Evolutionary conservation across 73 alveolate species (phyloP).

Genomic region (Loxodes magnus): DNA sequence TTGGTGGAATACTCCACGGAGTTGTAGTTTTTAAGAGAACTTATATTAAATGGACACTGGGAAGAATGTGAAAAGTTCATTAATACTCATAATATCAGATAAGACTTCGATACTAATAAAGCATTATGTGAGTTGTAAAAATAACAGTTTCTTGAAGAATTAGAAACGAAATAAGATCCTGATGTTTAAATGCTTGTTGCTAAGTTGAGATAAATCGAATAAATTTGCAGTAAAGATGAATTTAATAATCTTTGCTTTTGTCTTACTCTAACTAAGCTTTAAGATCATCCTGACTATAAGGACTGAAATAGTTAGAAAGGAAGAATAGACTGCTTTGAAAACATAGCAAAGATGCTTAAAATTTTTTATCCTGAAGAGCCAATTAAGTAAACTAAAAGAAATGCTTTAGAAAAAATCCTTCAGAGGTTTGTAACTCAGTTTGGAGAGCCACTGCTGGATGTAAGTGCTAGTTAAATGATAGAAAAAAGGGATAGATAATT

Average conservation of each 20-base stretch:
- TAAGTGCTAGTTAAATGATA: not conserved
- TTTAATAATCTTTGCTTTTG: slow-evolving; percentile 56
- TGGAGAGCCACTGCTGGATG: no score
- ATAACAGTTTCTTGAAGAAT: slow-evolving; percentile 77
- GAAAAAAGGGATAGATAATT: not conserved
- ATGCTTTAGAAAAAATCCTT: slow-evolving; percentile 1
- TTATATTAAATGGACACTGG: slow-evolving; percentile 83
- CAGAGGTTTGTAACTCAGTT: not conserved
- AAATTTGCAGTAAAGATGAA: slow-evolving; percentile 44
- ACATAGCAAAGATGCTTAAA: slow-evolving; percentile 8
- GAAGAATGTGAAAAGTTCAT: slow-evolving; percentile 77
- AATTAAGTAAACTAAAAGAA: not conserved
- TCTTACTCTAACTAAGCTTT: slow-evolving; percentile 34
- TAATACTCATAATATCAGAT: slow-evolving; percentile 54
- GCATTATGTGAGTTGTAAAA: slow-evolving; percentile 75
- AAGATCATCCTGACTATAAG: slow-evolving; percentile 55
- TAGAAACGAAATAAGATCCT: slow-evolving; percentile 28
- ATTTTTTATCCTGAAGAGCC: not conserved
- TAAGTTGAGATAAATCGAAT: slow-evolving; percentile 45
- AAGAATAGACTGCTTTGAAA: slow-evolving; percentile 54
- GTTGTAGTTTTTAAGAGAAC: slow-evolving; percentile 60
- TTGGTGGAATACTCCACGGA: slow-evolving; percentile 74
- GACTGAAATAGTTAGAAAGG: slow-evolving; percentile 63
- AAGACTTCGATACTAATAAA: slow-evolving; percentile 44
- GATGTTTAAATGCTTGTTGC: slow-evolving; percentile 31